Conservation (phyloP, 306 rosid species). For the Ziziphus jujuba region DNA sequence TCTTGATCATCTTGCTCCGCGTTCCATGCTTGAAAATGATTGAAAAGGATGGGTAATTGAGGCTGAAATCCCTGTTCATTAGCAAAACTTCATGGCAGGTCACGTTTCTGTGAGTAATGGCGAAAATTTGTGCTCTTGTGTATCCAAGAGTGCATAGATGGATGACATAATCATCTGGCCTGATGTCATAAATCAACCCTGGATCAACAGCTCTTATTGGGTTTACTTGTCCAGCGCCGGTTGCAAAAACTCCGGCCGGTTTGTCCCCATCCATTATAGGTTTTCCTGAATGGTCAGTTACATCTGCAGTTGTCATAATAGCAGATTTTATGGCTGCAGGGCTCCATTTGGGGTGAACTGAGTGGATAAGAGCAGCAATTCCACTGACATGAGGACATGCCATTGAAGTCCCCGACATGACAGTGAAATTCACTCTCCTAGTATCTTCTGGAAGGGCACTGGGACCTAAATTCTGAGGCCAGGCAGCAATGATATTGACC, state of each 20-base stretch:
- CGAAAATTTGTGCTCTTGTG: conserved; percentile 55
- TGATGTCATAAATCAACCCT: conserved; percentile 73
- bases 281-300: conserved; percentile 59
- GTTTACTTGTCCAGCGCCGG: conserved; percentile 82
- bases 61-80: conserved; percentile 70
- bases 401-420: conserved; percentile 97
- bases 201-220: conserved; percentile 70
- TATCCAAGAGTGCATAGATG: conserved; percentile 86
- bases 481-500: conserved; percentile 92
- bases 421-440: conserved; percentile 77
- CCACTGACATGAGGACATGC: conserved; percentile 95
- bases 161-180: conserved; percentile 58
- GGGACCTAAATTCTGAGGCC: conserved; percentile 98
- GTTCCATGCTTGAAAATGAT: conserved; percentile 50
- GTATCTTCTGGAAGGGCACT: conserved; percentile 75
- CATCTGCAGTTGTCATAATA: conserved; percentile 74
- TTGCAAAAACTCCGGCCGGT: conserved; percentile 61
- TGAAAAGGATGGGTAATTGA: conserved; percentile 83
- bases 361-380: conserved; percentile 70
- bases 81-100: conserved; percentile 53
- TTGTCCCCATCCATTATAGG: conserved; percentile 72
- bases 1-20: conserved; percentile 45
- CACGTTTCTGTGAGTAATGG: conserved; percentile 72
- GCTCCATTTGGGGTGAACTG: conserved; percentile 73
- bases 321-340: conserved; percentile 88